A percentile compares a stretch with the other conserved stretches of the same genome.
Conservation (phyloP, 2,329 filamentous ascomycete genomes). For the Tolypocladium endophyticum region DNA sequence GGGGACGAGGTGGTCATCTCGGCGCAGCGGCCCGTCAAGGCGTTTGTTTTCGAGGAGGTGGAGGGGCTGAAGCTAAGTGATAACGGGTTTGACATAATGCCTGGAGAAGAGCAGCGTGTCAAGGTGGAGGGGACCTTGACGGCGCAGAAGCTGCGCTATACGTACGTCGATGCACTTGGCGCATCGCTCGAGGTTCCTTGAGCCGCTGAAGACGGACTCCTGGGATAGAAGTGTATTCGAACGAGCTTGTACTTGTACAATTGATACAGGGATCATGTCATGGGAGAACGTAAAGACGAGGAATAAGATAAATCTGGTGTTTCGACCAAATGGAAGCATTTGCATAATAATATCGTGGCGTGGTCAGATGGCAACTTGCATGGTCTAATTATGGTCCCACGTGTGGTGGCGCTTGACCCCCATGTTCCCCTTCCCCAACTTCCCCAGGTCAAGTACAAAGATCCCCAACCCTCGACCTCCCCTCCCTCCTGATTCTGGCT, state of each 20-base stretch:
- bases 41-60: conserved; percentile 41
- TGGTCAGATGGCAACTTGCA: not conserved
- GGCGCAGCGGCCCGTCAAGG: conserved; percentile 41
- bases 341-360: not conserved
- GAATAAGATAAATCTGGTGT: too few relatives aligned
- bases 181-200: conserved; percentile 5
- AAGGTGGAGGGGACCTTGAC: conserved; percentile 3
- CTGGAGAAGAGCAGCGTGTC: conserved; percentile 25
- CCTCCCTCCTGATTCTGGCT: not conserved
- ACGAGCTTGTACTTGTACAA: too few relatives aligned
- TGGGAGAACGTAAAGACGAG: not conserved
- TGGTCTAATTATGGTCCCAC: not conserved
- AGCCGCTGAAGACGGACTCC: not conserved
- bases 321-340: not conserved
- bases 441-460: too few relatives aligned
- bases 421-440: not conserved
- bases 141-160: conserved; percentile 6
- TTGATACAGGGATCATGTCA: too few relatives aligned
- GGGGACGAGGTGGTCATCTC: conserved; percentile 15
- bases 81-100: conserved; percentile 48
- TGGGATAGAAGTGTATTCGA: too few relatives aligned
- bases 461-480: not conserved
- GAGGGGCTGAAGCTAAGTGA: conserved; percentile 37
- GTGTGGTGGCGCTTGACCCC: not conserved
- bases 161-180: conserved; percentile 6